These are phyloP conservation scores for Suillus brevipes DNA, from an alignment of 768 basidiomycete genomes.

Conservation along the genomic window DNA sequence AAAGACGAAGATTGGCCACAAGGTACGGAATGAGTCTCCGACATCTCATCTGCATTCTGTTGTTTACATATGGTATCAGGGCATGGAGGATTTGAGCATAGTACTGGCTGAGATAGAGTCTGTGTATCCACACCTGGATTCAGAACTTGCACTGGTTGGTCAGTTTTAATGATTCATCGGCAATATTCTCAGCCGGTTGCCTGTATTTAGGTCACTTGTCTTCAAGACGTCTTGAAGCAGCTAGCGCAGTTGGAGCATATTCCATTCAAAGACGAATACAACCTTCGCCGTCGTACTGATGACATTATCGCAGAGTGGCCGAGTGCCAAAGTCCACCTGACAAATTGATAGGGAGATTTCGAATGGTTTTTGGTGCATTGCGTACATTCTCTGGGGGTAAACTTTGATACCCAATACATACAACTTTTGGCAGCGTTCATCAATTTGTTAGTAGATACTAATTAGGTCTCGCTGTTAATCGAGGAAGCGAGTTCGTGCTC, in stretches of 20 bases:
- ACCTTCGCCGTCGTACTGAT: slow-evolving; percentile 25
- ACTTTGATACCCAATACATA: background rate
- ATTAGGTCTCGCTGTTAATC: background rate
- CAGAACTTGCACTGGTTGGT: slow-evolving; percentile 18
- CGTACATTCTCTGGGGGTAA: background rate
- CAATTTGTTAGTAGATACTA: background rate
- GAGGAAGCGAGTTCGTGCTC: background rate
- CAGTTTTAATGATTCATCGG: background rate
- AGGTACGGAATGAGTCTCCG: slow-evolving; percentile 15
- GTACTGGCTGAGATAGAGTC: slow-evolving; percentile 33
- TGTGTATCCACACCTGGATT: slow-evolving; percentile 15
- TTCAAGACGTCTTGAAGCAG: slow-evolving; percentile 23
- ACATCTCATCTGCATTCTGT: background rate
- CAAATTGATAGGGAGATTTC: background rate
- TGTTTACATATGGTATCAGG: slow-evolving; percentile 15
- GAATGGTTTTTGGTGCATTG: background rate
- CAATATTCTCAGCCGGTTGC: background rate
- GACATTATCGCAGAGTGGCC: slow-evolving; percentile 19
- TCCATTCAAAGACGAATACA: slow-evolving; percentile 31
- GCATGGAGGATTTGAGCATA: slow-evolving; percentile 27
- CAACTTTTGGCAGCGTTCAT: background rate
- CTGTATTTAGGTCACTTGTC: slow-evolving; percentile 17
- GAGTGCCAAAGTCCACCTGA: too few relatives aligned
- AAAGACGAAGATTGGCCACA: slow-evolving; percentile 18
- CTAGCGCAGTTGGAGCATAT: slow-evolving; percentile 29